phyloP scores from a whole-genome alignment of 139 green algal species.

The Volvox africanus region DNA sequence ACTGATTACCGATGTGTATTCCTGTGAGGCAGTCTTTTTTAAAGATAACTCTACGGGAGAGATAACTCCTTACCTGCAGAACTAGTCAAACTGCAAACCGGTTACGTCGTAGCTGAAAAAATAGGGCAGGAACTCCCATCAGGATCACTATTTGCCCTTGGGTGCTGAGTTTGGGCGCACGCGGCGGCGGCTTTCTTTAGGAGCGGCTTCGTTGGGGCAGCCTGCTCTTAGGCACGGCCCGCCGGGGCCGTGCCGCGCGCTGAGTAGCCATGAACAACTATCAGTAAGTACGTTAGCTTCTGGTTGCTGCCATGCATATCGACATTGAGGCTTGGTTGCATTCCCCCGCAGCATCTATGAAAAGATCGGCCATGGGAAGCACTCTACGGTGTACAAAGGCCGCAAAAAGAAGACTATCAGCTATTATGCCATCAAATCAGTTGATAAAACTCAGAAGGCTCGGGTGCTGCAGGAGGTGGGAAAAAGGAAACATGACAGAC shows the following conservation, averaged over 20 bases:
- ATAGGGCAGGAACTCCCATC: background rate
- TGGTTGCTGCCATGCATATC: background rate
- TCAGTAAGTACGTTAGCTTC: conserved; percentile 20
- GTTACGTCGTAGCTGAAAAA: background rate
- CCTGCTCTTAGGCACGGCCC: conserved; percentile 6
- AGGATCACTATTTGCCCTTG: background rate
- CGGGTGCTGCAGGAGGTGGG: conserved; percentile 92
- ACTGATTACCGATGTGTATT: background rate
- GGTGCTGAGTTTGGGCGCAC: background rate
- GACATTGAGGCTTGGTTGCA: background rate
- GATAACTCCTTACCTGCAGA: too few relatives aligned
- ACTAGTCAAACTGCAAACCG: conserved; percentile 11
- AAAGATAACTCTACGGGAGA: too few relatives aligned
- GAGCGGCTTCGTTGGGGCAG: background rate
- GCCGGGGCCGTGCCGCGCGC: background rate
- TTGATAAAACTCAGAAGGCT: conserved; percentile 89
- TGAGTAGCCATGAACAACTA: conserved; percentile 54
- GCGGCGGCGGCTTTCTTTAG: background rate
- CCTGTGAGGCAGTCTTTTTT: background rate
- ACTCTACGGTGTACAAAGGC: conserved; percentile 95
- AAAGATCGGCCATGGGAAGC: conserved; percentile 89
- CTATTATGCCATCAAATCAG: conserved; percentile 96
- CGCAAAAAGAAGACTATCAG: conserved; percentile 94
- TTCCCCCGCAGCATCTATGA: conserved; percentile 85
- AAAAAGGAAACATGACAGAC: background rate